phyloP scores from a whole-genome alignment of 768 basidiomycete species.

The Phallus indusiatus region DNA sequence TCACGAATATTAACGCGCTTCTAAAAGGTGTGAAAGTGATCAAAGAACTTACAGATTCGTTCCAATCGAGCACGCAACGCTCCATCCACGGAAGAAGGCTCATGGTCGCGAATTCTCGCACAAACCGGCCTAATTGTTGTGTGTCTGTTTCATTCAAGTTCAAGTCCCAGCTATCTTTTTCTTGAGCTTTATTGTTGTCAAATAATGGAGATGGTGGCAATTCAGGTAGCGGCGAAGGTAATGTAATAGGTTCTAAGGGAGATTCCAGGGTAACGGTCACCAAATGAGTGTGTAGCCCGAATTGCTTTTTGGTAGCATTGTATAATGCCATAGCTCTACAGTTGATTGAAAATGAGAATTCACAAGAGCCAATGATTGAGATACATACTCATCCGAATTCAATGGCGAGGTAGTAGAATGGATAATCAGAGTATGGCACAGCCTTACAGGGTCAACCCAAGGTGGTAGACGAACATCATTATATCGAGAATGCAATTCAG shows the following conservation, averaged over 20 bases:
- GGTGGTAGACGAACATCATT: slow-evolving; percentile 49
- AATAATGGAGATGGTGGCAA: slow-evolving; percentile 43
- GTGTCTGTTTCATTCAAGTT: slow-evolving; percentile 64
- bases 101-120: slow-evolving; percentile 82
- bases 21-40: too few relatives aligned
- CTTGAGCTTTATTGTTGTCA: slow-evolving; percentile 21
- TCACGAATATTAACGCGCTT: too few relatives aligned
- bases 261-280: slow-evolving; percentile 50
- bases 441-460: slow-evolving; percentile 68
- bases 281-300: slow-evolving; percentile 67
- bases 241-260: slow-evolving; percentile 56
- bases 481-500: slow-evolving; percentile 57
- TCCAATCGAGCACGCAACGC: slow-evolving; percentile 87
- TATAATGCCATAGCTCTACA: slow-evolving; percentile 65
- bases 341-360: background rate
- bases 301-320: slow-evolving; percentile 84
- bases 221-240: slow-evolving; percentile 56
- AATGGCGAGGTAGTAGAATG: slow-evolving; percentile 62
- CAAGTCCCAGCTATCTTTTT: slow-evolving; percentile 12
- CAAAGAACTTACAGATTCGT: slow-evolving; percentile 53
- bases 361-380: slow-evolving; percentile 6
- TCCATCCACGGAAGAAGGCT: slow-evolving; percentile 97
- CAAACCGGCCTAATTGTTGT: slow-evolving; percentile 62
- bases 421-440: slow-evolving; percentile 69
- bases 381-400: slow-evolving; percentile 69